These are phyloP conservation scores for Cladosporium sp. DNA, from an alignment of 2,329 filamentous ascomycete genomes.

Conservation along the genomic window DNA sequence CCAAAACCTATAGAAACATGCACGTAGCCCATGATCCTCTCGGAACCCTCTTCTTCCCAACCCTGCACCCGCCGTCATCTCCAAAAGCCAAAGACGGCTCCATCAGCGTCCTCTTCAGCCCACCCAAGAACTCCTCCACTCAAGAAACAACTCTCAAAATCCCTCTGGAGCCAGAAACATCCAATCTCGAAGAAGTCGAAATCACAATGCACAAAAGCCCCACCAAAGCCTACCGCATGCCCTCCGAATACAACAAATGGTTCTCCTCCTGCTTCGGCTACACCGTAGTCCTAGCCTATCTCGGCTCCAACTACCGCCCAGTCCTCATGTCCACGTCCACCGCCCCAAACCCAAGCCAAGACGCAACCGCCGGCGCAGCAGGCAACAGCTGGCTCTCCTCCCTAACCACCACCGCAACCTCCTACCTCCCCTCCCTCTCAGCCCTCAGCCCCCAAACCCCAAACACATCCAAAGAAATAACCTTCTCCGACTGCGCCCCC, in stretches of 20 bases:
- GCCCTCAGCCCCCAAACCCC: conserved; percentile 19
- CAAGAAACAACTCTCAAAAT: conserved; percentile 36
- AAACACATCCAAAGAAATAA: conserved; percentile 43
- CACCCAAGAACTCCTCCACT: conserved; percentile 32
- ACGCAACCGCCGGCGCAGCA: background rate
- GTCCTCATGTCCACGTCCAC: conserved; percentile 40
- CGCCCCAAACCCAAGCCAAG: background rate
- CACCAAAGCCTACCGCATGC: conserved; percentile 47
- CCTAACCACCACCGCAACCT: conserved; percentile 29
- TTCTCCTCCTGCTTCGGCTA: conserved; percentile 48
- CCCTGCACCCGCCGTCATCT: conserved; percentile 35
- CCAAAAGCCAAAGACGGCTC: conserved; percentile 33
- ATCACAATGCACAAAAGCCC: conserved; percentile 48
- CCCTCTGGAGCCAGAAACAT: conserved; percentile 42
- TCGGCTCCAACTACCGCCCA: conserved; percentile 43
- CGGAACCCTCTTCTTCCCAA: conserved; percentile 44
- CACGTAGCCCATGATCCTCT: conserved; percentile 41
- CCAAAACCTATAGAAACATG: conserved; percentile 42
- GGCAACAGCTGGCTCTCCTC: conserved; percentile 36
- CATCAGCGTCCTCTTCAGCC: conserved; percentile 43
- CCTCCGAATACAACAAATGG: conserved; percentile 43
- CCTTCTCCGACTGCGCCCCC: conserved; percentile 74
- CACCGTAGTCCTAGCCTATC: conserved; percentile 44
- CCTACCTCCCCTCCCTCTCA: conserved; percentile 23
- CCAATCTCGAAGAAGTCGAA: conserved; percentile 38